These are phyloP conservation scores for Russula sp. DNA, from an alignment of 768 basidiomycete genomes.

Conservation along the genomic window DNA sequence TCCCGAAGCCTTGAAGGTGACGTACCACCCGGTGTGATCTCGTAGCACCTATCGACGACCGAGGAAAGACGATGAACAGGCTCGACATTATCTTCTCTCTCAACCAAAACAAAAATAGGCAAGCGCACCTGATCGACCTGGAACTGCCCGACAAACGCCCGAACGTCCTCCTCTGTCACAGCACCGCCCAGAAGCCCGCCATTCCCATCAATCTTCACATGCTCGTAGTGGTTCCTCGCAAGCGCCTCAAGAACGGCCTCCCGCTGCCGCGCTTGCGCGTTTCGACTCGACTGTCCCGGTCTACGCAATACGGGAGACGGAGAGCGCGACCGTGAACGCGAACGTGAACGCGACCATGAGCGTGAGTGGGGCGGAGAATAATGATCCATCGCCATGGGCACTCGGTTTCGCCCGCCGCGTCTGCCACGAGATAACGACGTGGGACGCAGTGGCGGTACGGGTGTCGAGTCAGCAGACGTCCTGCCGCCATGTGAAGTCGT, in stretches of 20 bases:
- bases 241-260: slow-evolving; percentile 44
- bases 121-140: slow-evolving; percentile 62
- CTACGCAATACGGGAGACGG: slow-evolving; percentile 40
- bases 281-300: slow-evolving; percentile 32
- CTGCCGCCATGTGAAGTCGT: not conserved
- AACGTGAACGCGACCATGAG: slow-evolving; percentile 12
- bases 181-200: slow-evolving; percentile 41
- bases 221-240: slow-evolving; percentile 56
- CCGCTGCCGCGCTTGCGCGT: slow-evolving; percentile 31
- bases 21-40: slow-evolving; percentile 69
- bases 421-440: slow-evolving; percentile 7
- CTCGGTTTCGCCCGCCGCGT: slow-evolving; percentile 18
- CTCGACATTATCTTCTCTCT: not conserved
- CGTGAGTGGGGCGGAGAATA: slow-evolving; percentile 23
- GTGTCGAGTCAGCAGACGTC: slow-evolving; percentile 14
- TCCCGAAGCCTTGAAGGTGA: slow-evolving; percentile 64
- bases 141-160: slow-evolving; percentile 62
- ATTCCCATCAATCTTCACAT: slow-evolving; percentile 54
- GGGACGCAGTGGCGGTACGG: not conserved
- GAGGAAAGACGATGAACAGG: slow-evolving; percentile 14
- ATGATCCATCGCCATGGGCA: slow-evolving; percentile 15
- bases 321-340: slow-evolving; percentile 29
- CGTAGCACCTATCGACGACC: slow-evolving; percentile 50
- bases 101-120: not conserved
- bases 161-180: slow-evolving; percentile 63